Percentiles rank a stretch among this genome's conserved stretches.
Evolutionary conservation across 805 yeast species (phyloP).

Genomic region (Candida lessepsii): DNA sequence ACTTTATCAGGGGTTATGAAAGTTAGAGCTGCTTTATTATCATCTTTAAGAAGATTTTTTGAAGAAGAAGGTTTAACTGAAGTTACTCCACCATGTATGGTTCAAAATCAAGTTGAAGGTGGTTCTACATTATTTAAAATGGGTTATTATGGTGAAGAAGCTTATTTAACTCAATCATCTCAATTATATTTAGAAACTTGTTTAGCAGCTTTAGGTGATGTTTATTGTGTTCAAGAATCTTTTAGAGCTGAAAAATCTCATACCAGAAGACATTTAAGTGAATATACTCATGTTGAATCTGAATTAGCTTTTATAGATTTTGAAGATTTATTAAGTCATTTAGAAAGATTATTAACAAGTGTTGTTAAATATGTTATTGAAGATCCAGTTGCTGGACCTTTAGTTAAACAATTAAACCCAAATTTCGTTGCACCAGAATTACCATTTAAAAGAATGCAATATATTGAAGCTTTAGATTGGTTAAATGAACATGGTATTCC

Average conservation of each 20-base stretch:
- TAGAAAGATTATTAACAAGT: slow-evolving; percentile 74
- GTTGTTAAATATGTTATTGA: slow-evolving; percentile 73
- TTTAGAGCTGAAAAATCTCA: slow-evolving; percentile 99
- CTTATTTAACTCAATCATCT: slow-evolving; percentile 93
- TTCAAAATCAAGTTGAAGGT: slow-evolving; percentile 99
- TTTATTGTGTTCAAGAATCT: slow-evolving; percentile 95
- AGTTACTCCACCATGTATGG: slow-evolving; percentile 99
- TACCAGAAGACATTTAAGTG: slow-evolving; percentile 96
- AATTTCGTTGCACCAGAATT: slow-evolving; percentile 73
- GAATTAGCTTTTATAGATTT: slow-evolving; percentile 87
- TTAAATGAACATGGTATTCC: slow-evolving; percentile 90
- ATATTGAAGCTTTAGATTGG: slow-evolving; percentile 91
- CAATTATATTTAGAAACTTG: slow-evolving; percentile 96
- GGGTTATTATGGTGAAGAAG: slow-evolving; percentile 96
- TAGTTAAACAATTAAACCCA: slow-evolving; percentile 91
- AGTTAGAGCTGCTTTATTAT: slow-evolving; percentile 81
- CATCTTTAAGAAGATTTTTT: slow-evolving; percentile 73
- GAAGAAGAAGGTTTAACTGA: slow-evolving; percentile 74
- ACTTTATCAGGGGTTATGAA: slow-evolving; percentile 88
- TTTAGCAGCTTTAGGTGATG: slow-evolving; percentile 95
- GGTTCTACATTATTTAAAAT: slow-evolving; percentile 93
- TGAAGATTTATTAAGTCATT: slow-evolving; percentile 81
- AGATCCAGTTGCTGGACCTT: slow-evolving; percentile 91
- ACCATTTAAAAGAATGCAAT: slow-evolving; percentile 91
- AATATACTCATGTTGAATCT: slow-evolving; percentile 95